These are phyloP conservation scores for Protea cynaroides DNA, from an alignment of 164 flowering plant genomes.

Conservation along the genomic window DNA sequence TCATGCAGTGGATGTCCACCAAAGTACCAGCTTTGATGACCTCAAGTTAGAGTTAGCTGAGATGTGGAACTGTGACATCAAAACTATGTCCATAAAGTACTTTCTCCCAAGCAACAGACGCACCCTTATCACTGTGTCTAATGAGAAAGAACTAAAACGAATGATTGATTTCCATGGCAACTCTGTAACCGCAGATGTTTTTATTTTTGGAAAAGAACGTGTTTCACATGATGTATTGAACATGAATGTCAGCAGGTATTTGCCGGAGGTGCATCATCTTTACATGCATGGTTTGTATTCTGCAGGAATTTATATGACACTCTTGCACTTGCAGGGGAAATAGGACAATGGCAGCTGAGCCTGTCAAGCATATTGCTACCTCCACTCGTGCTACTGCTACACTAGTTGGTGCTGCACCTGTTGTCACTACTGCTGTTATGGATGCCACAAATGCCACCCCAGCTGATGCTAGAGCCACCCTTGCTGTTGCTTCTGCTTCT, in stretches of 20 bases:
- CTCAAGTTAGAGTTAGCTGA: constrained; percentile 63
- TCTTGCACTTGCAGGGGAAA: constrained; percentile 33
- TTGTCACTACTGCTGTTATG: not conserved
- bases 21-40: constrained; percentile 47
- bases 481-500: constrained; percentile 8
- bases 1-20: constrained; percentile 52
- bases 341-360: constrained; percentile 37
- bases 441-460: not conserved
- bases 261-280: not conserved
- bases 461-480: constrained; percentile 3
- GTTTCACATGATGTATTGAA: constrained; percentile 27
- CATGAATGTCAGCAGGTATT: constrained; percentile 38
- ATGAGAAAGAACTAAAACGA: constrained; percentile 60
- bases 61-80: constrained; percentile 39
- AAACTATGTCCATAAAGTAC: constrained; percentile 54
- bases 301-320: not conserved
- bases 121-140: constrained; percentile 54
- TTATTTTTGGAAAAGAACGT: constrained; percentile 39
- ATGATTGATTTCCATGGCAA: constrained; percentile 61
- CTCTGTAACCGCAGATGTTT: constrained; percentile 60
- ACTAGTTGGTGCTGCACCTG: not conserved
- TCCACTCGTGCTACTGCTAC: constrained; percentile 11
- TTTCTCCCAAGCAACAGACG: constrained; percentile 66
- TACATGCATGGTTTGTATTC: not conserved
- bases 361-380: constrained; percentile 17